Conservation (phyloP, 768 basidiomycete species). For the Russula olivacea region DNA sequence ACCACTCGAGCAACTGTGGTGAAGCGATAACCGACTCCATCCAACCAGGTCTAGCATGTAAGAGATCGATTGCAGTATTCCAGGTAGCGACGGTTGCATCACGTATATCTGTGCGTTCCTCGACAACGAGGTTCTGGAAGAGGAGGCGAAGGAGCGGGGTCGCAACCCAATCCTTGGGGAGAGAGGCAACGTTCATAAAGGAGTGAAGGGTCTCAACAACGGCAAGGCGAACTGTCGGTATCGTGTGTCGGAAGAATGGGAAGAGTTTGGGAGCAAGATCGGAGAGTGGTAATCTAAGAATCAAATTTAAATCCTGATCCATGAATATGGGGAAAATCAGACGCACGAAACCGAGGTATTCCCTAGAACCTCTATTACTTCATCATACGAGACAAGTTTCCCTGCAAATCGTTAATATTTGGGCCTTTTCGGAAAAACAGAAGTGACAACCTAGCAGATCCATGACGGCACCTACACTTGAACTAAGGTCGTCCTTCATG, state of each 20-base stretch:
- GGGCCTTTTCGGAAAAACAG: background rate
- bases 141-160: slow-evolving; percentile 73
- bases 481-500: slow-evolving; percentile 95
- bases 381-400: slow-evolving; percentile 70
- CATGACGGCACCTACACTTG: slow-evolving; percentile 96
- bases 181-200: slow-evolving; percentile 72
- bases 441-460: slow-evolving; percentile 72
- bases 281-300: slow-evolving; percentile 68
- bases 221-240: slow-evolving; percentile 84
- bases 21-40: slow-evolving; percentile 51
- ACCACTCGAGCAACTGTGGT: slow-evolving; percentile 74
- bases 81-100: slow-evolving; percentile 67
- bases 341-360: slow-evolving; percentile 67
- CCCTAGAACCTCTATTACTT: slow-evolving; percentile 72
- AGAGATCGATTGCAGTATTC: slow-evolving; percentile 58
- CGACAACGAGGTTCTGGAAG: slow-evolving; percentile 90
- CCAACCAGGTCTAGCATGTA: slow-evolving; percentile 42
- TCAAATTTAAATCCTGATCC: background rate
- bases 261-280: slow-evolving; percentile 81
- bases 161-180: slow-evolving; percentile 77
- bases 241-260: slow-evolving; percentile 97
- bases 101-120: slow-evolving; percentile 84
- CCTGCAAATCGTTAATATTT: slow-evolving; percentile 39
- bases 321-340: background rate
- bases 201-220: slow-evolving; percentile 85